A percentile compares a stretch with the other conserved stretches of the same genome.
These are phyloP conservation scores for Penicillium fimorum DNA, from an alignment of 495 filamentous ascomycete genomes.

Conservation along the genomic window DNA sequence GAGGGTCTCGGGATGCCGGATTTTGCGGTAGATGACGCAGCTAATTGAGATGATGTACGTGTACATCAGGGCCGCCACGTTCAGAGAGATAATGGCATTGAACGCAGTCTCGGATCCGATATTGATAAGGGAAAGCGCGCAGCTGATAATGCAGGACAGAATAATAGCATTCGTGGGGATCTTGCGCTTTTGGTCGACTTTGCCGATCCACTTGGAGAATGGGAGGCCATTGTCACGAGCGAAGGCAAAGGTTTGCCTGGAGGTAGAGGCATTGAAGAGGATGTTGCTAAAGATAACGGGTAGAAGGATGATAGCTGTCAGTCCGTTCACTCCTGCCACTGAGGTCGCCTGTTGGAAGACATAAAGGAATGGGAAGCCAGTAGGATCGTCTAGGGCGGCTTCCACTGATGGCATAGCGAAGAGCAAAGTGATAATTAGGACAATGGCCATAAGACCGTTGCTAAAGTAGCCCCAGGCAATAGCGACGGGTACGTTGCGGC, in stretches of 20 bases:
- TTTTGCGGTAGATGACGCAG: constrained; percentile 36
- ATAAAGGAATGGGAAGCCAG: constrained; percentile 27
- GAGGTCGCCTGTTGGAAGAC: constrained; percentile 24
- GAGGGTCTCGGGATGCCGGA: constrained; percentile 36
- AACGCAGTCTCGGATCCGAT: constrained; percentile 42
- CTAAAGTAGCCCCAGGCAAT: constrained; percentile 39
- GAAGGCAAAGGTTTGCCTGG: constrained; percentile 41
- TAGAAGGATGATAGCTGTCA: constrained; percentile 31
- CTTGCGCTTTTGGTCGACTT: constrained; percentile 35
- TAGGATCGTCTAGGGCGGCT: no score
- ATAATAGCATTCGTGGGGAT: constrained; percentile 48
- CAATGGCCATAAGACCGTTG: constrained; percentile 15
- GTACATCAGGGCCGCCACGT: constrained; percentile 37
- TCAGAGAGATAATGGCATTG: constrained; percentile 33
- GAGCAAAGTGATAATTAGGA: no score
- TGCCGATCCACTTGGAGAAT: constrained; percentile 30
- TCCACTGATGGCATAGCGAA: no score
- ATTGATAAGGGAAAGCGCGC: constrained; percentile 33
- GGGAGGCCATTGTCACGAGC: constrained; percentile 43
- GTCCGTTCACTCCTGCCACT: constrained; percentile 21
- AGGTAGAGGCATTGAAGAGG: constrained; percentile 32
- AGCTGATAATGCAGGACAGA: constrained; percentile 22
- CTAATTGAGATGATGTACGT: constrained; percentile 36
- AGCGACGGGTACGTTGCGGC: constrained; percentile 31
- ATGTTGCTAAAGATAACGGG: constrained; percentile 37